These are phyloP conservation scores for Rhodotorula sp. DNA, from an alignment of 1,284 basidiomycete species.

Conservation along the genomic window DNA sequence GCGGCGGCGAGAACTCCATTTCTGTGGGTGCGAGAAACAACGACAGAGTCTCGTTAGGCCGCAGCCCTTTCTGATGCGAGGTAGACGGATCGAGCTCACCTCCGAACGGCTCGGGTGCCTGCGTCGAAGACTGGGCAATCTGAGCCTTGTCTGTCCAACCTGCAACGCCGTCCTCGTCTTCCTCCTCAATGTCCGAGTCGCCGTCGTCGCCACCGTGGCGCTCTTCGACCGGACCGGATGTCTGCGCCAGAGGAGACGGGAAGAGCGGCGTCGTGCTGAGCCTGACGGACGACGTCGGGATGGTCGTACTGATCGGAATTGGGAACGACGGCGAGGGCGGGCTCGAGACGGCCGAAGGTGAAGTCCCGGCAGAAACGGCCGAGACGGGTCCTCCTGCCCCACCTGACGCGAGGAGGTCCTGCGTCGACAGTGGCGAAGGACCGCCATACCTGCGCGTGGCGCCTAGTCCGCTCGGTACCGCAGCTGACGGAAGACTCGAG, in stretches of 20 bases:
- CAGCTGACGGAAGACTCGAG: neutral
- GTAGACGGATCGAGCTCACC: slow-evolving; percentile 11
- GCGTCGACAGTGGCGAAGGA: neutral
- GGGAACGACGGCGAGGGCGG: slow-evolving; percentile 21
- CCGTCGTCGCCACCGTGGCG: slow-evolving; percentile 33
- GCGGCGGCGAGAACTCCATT: slow-evolving; percentile 32
- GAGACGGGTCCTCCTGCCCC: neutral
- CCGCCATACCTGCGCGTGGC: neutral
- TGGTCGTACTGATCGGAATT: slow-evolving; percentile 24
- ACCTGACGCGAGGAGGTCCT: slow-evolving; percentile 6
- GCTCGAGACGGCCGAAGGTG: slow-evolving; percentile 22
- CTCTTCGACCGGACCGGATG: slow-evolving; percentile 35
- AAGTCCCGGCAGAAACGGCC: neutral
- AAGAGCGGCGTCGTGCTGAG: slow-evolving; percentile 37
- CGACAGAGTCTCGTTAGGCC: neutral
- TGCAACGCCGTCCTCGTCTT: slow-evolving; percentile 1
- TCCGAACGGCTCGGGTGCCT: slow-evolving; percentile 25
- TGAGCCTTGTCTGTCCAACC: slow-evolving; percentile 13
- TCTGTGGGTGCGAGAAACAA: slow-evolving; percentile 10
- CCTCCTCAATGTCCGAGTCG: slow-evolving; percentile 36
- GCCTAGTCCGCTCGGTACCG: neutral
- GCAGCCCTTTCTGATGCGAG: neutral
- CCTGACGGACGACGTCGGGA: slow-evolving; percentile 27
- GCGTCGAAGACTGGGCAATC: neutral
- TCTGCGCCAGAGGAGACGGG: slow-evolving; percentile 36